These are phyloP conservation scores for Chalara sp. DNA, from an alignment of 2,329 filamentous ascomycete species.

Conservation along the genomic window DNA sequence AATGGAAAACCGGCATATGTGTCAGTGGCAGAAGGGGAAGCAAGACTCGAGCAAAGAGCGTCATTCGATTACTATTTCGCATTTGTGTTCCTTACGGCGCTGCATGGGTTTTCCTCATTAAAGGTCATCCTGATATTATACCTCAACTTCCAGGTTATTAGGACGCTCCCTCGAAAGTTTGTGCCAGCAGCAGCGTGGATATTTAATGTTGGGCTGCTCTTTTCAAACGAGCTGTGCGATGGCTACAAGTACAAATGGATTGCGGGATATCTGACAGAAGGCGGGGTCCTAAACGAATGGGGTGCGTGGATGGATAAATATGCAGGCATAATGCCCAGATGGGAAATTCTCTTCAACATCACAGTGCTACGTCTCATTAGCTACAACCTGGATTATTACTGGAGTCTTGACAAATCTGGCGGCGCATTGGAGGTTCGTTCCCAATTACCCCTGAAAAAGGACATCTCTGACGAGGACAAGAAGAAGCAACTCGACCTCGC, in stretches of 20 bases:
- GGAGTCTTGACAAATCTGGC: conserved; percentile 62
- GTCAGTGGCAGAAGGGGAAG: conserved; percentile 39
- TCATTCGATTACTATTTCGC: conserved; percentile 82
- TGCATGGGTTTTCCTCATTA: conserved; percentile 79
- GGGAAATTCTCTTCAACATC: conserved; percentile 98
- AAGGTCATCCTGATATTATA: conserved; percentile 79
- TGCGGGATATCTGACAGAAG: conserved; percentile 41
- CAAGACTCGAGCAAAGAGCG: conserved; percentile 60
- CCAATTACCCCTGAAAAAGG: neutral
- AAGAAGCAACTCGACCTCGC: conserved; percentile 94
- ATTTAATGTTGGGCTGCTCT: conserved; percentile 81
- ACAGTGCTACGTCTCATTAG: conserved; percentile 89
- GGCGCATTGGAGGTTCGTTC: conserved; percentile 71
- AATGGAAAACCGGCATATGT: conserved; percentile 31
- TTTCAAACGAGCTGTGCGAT: conserved; percentile 77
- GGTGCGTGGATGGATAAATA: conserved; percentile 70
- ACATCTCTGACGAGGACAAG: conserved; percentile 64
- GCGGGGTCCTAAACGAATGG: conserved; percentile 33
- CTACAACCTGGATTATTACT: conserved; percentile 96
- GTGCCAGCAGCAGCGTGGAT: conserved; percentile 76
- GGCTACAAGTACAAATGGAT: conserved; percentile 71
- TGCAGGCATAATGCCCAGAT: conserved; percentile 78
- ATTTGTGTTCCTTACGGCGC: conserved; percentile 64
- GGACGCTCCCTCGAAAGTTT: conserved; percentile 58
- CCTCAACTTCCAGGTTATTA: conserved; percentile 76